Evolutionary conservation across 2,329 filamentous ascomycete genomes (phyloP).

Genomic region (Curvularia verruculosa): DNA sequence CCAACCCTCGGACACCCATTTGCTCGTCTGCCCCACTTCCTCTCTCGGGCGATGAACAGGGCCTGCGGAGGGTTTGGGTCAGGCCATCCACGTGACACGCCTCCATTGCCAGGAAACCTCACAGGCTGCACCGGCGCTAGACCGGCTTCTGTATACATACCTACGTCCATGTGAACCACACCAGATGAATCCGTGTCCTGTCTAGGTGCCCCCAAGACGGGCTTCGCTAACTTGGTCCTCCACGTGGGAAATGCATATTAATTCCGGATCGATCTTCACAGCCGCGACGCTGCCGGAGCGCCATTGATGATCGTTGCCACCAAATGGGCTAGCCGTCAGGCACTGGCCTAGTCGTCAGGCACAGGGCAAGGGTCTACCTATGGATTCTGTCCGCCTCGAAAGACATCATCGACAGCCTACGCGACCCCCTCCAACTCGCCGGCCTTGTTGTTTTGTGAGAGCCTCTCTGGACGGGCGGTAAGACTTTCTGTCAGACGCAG

Average conservation of each 20-base stretch:
- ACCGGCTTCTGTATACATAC: too few relatives aligned
- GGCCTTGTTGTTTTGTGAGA: slow-evolving; percentile 19
- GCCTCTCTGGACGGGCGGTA: slow-evolving; percentile 24
- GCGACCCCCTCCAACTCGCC: slow-evolving; percentile 14
- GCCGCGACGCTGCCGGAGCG: slow-evolving; percentile 25
- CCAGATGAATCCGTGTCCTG: not conserved
- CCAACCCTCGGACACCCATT: not conserved
- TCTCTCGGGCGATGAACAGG: not conserved
- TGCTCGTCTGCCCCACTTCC: not conserved
- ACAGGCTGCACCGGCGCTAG: not conserved
- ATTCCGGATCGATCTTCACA: slow-evolving; percentile 31
- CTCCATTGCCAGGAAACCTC: not conserved
- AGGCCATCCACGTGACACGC: not conserved
- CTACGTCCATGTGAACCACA: not conserved
- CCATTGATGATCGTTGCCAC: slow-evolving; percentile 33
- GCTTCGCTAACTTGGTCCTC: not conserved
- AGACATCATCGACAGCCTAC: slow-evolving; percentile 11
- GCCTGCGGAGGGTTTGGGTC: not conserved
- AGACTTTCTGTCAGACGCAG: slow-evolving; percentile 27
- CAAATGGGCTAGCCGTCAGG: slow-evolving; percentile 34
- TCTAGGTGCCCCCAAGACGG: not conserved
- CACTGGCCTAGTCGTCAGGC: slow-evolving; percentile 32
- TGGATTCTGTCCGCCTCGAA: slow-evolving; percentile 23
- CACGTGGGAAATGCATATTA: slow-evolving; percentile 22
- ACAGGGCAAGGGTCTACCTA: slow-evolving; percentile 26